A percentile compares a stretch with the other conserved stretches of the same genome.
Conservation (phyloP, 441 rosid genomes). For the Gossypium laxum region DNA sequence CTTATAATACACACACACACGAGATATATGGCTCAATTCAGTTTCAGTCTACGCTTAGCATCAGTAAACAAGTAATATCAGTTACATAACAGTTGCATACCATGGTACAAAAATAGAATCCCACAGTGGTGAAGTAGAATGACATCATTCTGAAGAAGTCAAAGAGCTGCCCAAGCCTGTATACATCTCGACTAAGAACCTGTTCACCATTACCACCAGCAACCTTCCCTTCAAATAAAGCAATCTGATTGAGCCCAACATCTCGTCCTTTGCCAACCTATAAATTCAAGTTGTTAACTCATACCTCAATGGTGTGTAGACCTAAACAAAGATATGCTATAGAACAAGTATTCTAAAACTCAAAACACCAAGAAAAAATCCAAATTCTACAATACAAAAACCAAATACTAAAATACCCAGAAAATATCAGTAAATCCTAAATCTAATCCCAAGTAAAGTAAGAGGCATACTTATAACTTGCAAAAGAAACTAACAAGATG, state of each 20-base stretch:
- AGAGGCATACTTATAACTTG: not conserved
- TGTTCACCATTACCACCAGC: constrained; percentile 99
- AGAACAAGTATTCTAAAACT: not conserved
- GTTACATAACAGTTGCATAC: constrained; percentile 35
- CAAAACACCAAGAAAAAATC: not conserved
- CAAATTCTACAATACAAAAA: not conserved
- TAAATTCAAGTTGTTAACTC: constrained; percentile 21
- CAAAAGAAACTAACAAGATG: not conserved
- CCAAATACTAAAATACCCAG: not conserved
- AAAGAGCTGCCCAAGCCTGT: constrained; percentile 97
- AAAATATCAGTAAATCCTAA: not conserved
- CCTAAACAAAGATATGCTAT: not conserved
- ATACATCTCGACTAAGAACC: constrained; percentile 94
- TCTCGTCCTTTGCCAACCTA: constrained; percentile 99
- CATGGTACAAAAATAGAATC: constrained; percentile 91
- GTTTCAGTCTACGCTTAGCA: constrained; percentile 5
- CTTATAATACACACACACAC: not conserved
- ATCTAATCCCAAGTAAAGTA: not conserved
- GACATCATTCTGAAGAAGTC: constrained; percentile 99
- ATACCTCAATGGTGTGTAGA: not conserved
- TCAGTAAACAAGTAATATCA: constrained; percentile 4
- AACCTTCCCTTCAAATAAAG: constrained; percentile 96
- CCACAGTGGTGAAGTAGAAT: constrained; percentile 92
- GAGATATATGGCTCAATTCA: not conserved
- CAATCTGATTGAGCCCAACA: constrained; percentile 98